A percentile compares a stretch with the other conserved stretches of the same genome.
phyloP scores from a whole-genome alignment of 495 filamentous ascomycete genomes.

The Xylaria curta region DNA sequence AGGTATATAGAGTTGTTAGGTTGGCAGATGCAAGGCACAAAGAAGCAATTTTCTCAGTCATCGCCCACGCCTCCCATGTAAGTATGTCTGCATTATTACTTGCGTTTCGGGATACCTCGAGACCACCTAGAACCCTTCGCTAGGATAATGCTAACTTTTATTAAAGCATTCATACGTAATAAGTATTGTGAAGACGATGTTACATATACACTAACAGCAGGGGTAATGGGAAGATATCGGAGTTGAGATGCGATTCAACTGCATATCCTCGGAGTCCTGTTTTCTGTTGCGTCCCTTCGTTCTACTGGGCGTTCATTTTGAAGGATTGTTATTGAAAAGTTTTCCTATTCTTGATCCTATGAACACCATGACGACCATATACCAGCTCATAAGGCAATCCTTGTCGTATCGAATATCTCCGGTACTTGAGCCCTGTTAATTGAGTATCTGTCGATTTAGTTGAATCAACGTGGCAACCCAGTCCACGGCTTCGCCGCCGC shows the following conservation, averaged over 20 bases:
- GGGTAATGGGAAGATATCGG: neutral
- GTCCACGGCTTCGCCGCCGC: neutral
- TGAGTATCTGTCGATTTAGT: neutral
- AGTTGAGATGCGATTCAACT: conserved; percentile 1
- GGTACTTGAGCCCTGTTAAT: conserved; percentile 4
- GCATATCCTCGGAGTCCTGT: conserved; percentile 3
- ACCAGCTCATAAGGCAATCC: conserved; percentile 6
- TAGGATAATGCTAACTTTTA: neutral
- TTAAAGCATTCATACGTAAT: conserved; percentile 5
- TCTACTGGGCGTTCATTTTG: neutral
- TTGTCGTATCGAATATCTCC: conserved; percentile 20
- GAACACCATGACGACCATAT: neutral
- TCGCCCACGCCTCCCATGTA: too few species aligned
- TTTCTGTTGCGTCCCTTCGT: conserved; percentile 1
- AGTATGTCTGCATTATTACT: neutral
- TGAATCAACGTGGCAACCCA: neutral
- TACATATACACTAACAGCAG: neutral
- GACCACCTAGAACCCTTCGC: too few species aligned
- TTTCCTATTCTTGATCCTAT: neutral
- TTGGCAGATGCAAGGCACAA: conserved; percentile 5
- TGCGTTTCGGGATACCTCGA: neutral
- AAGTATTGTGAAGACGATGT: neutral
- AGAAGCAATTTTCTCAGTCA: neutral
- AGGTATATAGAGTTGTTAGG: neutral
- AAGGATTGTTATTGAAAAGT: neutral